These are phyloP conservation scores for Vararia minispora DNA, from an alignment of 768 basidiomycete species.

Conservation along the genomic window DNA sequence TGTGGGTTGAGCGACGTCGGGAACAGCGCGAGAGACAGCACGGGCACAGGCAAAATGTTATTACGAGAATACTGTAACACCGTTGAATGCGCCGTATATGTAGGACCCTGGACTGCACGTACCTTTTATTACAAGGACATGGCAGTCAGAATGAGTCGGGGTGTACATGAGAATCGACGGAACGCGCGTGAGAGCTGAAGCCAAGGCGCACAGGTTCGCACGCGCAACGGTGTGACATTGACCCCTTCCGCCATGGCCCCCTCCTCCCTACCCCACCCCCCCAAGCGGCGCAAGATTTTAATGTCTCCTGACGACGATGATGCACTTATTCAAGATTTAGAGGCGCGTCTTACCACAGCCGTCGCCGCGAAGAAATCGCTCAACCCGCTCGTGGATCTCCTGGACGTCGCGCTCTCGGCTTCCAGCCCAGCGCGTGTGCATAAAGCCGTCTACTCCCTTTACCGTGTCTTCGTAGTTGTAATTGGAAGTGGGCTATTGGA, in stretches of 20 bases:
- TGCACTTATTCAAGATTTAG: conserved; percentile 32
- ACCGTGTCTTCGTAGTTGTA: conserved; percentile 62
- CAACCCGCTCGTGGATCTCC: conserved; percentile 68
- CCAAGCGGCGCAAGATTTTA: conserved; percentile 18
- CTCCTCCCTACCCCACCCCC: conserved; percentile 14
- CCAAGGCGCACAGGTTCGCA: too few relatives aligned
- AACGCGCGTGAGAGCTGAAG: too few relatives aligned
- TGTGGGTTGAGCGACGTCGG: too few relatives aligned
- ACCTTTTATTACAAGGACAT: too few relatives aligned
- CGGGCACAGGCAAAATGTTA: too few relatives aligned
- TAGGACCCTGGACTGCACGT: too few relatives aligned
- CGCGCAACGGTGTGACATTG: too few relatives aligned
- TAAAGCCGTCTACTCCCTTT: conserved; percentile 74
- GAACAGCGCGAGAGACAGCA: too few relatives aligned
- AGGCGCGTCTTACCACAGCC: conserved; percentile 43
- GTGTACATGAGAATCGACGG: too few relatives aligned
- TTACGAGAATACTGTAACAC: too few relatives aligned
- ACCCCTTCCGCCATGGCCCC: conserved; percentile 3
- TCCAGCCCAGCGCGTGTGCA: conserved; percentile 46
- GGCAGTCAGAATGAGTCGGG: too few relatives aligned
- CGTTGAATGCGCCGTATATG: too few relatives aligned
- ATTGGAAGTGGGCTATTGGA: conserved; percentile 45
- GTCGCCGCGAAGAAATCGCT: conserved; percentile 48
- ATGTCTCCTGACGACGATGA: conserved; percentile 8
- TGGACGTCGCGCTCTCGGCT: conserved; percentile 40